phyloP scores from a whole-genome alignment of 1,284 basidiomycete species.

The Austroboletus rostrupii region DNA sequence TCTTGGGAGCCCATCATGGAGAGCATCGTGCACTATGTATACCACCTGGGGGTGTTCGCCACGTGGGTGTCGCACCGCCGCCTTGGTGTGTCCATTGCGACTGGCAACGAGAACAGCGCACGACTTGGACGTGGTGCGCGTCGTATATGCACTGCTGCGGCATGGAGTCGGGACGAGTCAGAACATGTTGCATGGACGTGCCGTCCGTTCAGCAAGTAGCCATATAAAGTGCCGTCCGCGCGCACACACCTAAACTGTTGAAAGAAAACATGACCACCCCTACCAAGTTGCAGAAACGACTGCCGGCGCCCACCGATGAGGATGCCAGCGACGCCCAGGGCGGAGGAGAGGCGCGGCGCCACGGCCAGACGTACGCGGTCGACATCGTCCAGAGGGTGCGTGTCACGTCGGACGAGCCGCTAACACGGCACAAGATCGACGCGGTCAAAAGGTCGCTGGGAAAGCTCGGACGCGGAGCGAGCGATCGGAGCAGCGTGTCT shows the following conservation, averaged over 20 bases:
- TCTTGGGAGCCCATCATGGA: neutral
- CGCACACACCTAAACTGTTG: neutral
- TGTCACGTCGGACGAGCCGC: slow-evolving; percentile 25
- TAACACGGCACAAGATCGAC: slow-evolving; percentile 26
- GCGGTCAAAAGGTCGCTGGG: slow-evolving; percentile 29
- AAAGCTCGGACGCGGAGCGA: slow-evolving; percentile 17
- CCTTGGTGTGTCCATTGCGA: slow-evolving; percentile 3
- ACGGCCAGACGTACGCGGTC: slow-evolving; percentile 23
- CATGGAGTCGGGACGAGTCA: slow-evolving; percentile 19
- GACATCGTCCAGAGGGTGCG: slow-evolving; percentile 30
- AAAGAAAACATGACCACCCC: slow-evolving; percentile 16
- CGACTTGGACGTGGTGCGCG: slow-evolving; percentile 17
- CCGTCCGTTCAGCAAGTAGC: neutral
- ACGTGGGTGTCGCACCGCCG: slow-evolving; percentile 26
- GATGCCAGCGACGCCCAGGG: neutral
- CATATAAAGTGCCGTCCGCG: slow-evolving; percentile 16
- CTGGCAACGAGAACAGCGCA: slow-evolving; percentile 12
- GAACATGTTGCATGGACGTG: slow-evolving; percentile 19
- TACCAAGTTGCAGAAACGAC: slow-evolving; percentile 20
- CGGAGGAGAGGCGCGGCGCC: neutral
- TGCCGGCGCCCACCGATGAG: slow-evolving; percentile 5
- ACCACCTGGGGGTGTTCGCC: slow-evolving; percentile 9
- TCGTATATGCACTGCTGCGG: slow-evolving; percentile 19
- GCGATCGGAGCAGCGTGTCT: slow-evolving; percentile 29
- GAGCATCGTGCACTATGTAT: slow-evolving; percentile 20